Evolutionary conservation across 2,329 filamentous ascomycete species (phyloP).

Genomic region (Aspergillus costaricaensis): DNA sequence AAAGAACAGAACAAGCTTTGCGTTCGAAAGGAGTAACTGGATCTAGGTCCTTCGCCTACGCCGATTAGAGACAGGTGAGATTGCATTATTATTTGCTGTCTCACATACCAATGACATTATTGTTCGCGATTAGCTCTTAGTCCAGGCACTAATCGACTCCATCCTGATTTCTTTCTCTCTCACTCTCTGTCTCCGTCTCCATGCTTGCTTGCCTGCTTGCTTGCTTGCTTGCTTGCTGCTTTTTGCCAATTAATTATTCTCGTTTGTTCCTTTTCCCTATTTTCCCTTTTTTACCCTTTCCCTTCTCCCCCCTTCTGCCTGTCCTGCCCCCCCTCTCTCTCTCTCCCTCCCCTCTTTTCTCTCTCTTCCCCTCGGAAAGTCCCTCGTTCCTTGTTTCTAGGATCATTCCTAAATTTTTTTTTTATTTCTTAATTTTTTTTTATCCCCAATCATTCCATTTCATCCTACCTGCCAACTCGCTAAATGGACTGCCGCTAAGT

Average conservation of each 20-base stretch:
- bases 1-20: conserved; percentile 1
- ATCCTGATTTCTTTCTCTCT: conserved; percentile 1
- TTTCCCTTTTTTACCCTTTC: conserved; percentile 8
- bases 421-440: conserved; percentile 4
- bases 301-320: background rate
- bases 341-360: conserved; percentile 4
- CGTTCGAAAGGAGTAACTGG: background rate
- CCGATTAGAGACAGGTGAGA: conserved; percentile 4
- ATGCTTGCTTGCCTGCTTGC: background rate
- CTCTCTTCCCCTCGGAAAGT: conserved; percentile 10
- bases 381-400: conserved; percentile 2
- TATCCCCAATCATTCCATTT: background rate
- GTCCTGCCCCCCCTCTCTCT: background rate
- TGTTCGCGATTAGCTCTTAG: conserved; percentile 6
- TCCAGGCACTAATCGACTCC: conserved; percentile 10
- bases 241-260: background rate
- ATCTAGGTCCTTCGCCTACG: conserved; percentile 3
- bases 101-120: conserved; percentile 12
- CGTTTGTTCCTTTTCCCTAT: background rate
- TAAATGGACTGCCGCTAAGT: conserved; percentile 1
- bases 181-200: background rate
- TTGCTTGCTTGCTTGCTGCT: background rate
- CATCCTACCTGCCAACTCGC: background rate
- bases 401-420: conserved; percentile 12
- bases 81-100: conserved; percentile 6